A percentile compares a stretch with the other conserved stretches of the same genome.
phyloP scores from a whole-genome alignment of 2,329 filamentous ascomycete species.

The Aspergillus sp. region DNA sequence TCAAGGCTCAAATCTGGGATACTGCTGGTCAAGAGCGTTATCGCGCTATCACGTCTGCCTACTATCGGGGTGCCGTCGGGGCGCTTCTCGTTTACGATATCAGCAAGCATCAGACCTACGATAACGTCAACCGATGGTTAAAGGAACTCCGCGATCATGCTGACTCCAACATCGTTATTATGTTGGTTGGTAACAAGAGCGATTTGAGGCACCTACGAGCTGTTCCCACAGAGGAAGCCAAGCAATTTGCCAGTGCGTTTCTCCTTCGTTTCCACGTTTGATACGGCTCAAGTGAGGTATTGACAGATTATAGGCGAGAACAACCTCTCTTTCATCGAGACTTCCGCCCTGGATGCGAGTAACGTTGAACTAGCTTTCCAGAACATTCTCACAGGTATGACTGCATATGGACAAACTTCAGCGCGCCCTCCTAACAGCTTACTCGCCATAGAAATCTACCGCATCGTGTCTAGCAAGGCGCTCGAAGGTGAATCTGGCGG shows the following conservation, averaged over 20 bases:
- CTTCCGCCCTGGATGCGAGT: slow-evolving; percentile 95
- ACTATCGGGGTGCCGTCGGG: slow-evolving; percentile 96
- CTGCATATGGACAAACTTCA: slow-evolving; percentile 13
- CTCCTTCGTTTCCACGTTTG: background rate
- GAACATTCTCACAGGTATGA: slow-evolving; percentile 93
- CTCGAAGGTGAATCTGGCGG: slow-evolving; percentile 83
- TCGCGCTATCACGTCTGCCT: slow-evolving; percentile 97
- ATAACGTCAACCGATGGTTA: slow-evolving; percentile 98
- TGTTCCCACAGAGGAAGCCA: slow-evolving; percentile 96
- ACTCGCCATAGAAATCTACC: slow-evolving; percentile 80
- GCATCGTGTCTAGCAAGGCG: slow-evolving; percentile 97
- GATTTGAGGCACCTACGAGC: slow-evolving; percentile 98
- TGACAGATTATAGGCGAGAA: slow-evolving; percentile 72
- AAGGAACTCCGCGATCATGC: slow-evolving; percentile 98
- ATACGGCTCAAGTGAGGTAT: background rate
- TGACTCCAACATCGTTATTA: slow-evolving; percentile 98
- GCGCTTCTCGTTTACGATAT: slow-evolving; percentile 99
- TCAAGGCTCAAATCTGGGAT: slow-evolving; percentile 99
- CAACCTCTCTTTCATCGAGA: slow-evolving; percentile 98
- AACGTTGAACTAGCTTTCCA: slow-evolving; percentile 99
- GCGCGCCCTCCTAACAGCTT: background rate
- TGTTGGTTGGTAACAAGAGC: slow-evolving; percentile 99
- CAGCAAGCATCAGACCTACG: slow-evolving; percentile 99
- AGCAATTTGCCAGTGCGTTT: slow-evolving; percentile 86
- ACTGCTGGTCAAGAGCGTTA: slow-evolving; percentile 98